These are phyloP conservation scores for Colletotrichum sp. DNA, from an alignment of 2,329 filamentous ascomycete genomes.

Conservation along the genomic window DNA sequence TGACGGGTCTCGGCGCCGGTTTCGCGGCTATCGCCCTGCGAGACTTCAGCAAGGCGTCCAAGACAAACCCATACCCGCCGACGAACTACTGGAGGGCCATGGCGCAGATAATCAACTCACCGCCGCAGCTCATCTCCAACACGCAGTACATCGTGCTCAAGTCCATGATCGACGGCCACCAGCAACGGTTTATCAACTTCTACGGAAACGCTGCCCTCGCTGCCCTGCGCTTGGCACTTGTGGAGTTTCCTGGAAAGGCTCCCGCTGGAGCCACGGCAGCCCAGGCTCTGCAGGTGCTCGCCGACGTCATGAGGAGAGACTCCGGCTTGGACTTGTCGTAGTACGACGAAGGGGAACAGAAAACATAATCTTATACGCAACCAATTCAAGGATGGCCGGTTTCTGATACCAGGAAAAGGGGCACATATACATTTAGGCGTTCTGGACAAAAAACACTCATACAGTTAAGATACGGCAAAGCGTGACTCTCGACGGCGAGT, in stretches of 20 bases:
- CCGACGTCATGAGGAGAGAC: slow-evolving; percentile 56
- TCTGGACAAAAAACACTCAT: background rate
- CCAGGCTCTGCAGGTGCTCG: slow-evolving; percentile 57
- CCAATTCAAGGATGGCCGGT: background rate
- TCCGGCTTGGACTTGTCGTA: slow-evolving; percentile 52
- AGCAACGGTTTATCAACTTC: slow-evolving; percentile 77
- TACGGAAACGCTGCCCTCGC: slow-evolving; percentile 81
- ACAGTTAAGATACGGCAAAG: background rate
- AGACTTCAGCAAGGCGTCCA: slow-evolving; percentile 75
- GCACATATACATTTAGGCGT: background rate
- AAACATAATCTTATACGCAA: slow-evolving; percentile 18
- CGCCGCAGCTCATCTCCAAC: slow-evolving; percentile 68
- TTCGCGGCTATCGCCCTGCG: slow-evolving; percentile 84
- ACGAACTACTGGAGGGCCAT: slow-evolving; percentile 83
- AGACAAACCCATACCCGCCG: slow-evolving; percentile 77
- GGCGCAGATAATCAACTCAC: slow-evolving; percentile 78
- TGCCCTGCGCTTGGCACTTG: slow-evolving; percentile 70
- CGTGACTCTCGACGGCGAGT: background rate
- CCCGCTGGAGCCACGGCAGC: slow-evolving; percentile 53
- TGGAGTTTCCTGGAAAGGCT: slow-evolving; percentile 72
- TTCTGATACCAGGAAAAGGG: background rate
- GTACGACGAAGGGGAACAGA: background rate
- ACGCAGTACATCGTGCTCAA: slow-evolving; percentile 76
- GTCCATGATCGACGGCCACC: slow-evolving; percentile 74
- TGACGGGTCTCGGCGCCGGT: slow-evolving; percentile 83